Conservation (phyloP, 164 flowering plant species). For the Liriodendron chinense region DNA sequence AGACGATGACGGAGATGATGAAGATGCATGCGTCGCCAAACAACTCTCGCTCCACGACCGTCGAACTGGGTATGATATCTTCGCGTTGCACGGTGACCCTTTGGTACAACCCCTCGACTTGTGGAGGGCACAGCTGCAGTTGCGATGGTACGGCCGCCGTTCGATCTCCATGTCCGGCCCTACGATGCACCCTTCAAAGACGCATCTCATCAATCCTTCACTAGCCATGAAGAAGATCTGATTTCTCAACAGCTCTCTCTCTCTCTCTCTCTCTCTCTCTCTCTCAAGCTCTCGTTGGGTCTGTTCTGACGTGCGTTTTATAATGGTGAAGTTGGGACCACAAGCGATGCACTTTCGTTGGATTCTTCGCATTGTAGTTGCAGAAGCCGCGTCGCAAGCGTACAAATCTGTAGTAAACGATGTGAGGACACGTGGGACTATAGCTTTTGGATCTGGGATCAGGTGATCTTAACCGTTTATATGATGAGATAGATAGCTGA, state of each 20-base stretch:
- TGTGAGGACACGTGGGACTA: too few relatives aligned
- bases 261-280: constrained; percentile 8
- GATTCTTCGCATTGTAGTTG: neutral
- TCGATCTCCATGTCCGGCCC: constrained; percentile 26
- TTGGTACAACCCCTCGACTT: constrained; percentile 15
- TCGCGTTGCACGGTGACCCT: neutral
- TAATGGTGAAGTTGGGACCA: neutral
- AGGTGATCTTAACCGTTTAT: too few relatives aligned
- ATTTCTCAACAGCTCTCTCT: too few relatives aligned
- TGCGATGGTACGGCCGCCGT: constrained; percentile 39
- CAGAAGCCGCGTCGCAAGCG: too few relatives aligned
- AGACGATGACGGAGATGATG: constrained; percentile 3
- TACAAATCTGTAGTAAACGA: too few relatives aligned
- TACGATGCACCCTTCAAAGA: constrained; percentile 22
- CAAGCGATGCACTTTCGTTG: neutral
- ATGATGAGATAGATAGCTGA: too few relatives aligned
- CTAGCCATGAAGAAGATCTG: neutral
- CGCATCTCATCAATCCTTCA: constrained; percentile 10
- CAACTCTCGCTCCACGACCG: constrained; percentile 14
- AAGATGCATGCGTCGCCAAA: constrained; percentile 3
- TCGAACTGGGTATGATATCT: constrained; percentile 10
- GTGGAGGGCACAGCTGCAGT: constrained; percentile 43
- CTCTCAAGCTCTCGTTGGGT: neutral
- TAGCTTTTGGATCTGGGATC: too few relatives aligned
- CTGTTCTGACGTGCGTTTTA: neutral